A percentile compares a stretch with the other conserved stretches of the same genome.
Evolutionary conservation across 2,329 filamentous ascomycete species (phyloP).

Genomic region (Microdochium trichocladiopsis): DNA sequence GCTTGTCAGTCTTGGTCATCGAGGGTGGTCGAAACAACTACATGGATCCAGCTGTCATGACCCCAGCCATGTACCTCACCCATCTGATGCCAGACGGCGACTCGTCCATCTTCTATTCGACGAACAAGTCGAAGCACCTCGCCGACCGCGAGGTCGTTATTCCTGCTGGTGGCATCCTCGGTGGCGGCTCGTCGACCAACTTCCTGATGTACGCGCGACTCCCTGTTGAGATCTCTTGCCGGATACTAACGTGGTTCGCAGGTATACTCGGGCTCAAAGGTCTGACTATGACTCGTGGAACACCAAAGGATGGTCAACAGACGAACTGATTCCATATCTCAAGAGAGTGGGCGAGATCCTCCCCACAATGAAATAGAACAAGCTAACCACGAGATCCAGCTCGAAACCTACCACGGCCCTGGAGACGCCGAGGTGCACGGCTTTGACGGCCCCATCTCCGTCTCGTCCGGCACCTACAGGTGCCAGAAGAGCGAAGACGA

Average conservation of each 20-base stretch:
- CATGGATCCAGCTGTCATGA: slow-evolving; percentile 37
- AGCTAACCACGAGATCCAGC: slow-evolving; percentile 13
- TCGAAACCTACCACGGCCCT: slow-evolving; percentile 41
- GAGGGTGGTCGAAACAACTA: slow-evolving; percentile 47
- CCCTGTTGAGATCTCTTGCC: neutral
- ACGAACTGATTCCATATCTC: slow-evolving; percentile 35
- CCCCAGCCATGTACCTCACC: slow-evolving; percentile 40
- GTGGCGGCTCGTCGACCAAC: slow-evolving; percentile 42
- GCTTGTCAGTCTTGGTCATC: slow-evolving; percentile 43
- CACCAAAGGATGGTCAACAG: slow-evolving; percentile 9
- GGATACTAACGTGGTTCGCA: slow-evolving; percentile 17
- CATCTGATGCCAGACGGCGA: slow-evolving; percentile 40
- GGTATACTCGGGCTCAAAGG: slow-evolving; percentile 42
- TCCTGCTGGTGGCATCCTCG: slow-evolving; percentile 14
- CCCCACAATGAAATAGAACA: neutral
- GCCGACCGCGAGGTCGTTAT: slow-evolving; percentile 31
- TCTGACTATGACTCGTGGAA: slow-evolving; percentile 12
- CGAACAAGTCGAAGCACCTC: slow-evolving; percentile 34
- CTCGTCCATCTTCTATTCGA: slow-evolving; percentile 36
- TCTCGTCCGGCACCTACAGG: slow-evolving; percentile 37
- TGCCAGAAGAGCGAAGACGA: slow-evolving; percentile 28
- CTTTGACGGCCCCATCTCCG: slow-evolving; percentile 36
- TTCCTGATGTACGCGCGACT: slow-evolving; percentile 27
- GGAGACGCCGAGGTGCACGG: slow-evolving; percentile 36
- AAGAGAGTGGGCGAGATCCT: slow-evolving; percentile 30